A percentile compares a stretch with the other conserved stretches of the same genome.
Evolutionary conservation across 1,284 basidiomycete genomes (phyloP).

Genomic region (Ceratobasidium papillatum): DNA sequence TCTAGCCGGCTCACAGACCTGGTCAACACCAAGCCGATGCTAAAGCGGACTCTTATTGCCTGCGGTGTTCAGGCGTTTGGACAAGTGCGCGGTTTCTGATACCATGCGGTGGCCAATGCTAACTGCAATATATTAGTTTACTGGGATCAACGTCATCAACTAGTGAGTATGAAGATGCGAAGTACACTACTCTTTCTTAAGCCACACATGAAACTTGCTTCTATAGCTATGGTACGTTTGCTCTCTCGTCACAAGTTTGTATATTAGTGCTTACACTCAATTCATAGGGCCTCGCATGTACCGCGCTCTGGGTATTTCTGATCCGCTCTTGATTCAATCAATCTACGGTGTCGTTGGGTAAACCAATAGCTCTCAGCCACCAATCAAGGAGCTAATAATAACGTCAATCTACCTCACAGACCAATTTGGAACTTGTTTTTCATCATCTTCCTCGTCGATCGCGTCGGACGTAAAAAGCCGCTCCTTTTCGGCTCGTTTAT

Average conservation of each 20-base stretch:
- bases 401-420: background rate
- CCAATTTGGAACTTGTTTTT: constrained; percentile 37
- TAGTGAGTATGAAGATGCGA: background rate
- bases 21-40: constrained; percentile 36
- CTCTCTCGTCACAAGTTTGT: background rate
- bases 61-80: constrained; percentile 35
- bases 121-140: background rate
- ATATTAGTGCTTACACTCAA: background rate
- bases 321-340: constrained; percentile 29
- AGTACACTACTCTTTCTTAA: background rate
- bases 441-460: constrained; percentile 35
- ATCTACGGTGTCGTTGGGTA: constrained; percentile 36
- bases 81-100: background rate
- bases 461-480: constrained; percentile 28
- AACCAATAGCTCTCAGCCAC: background rate
- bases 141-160: constrained; percentile 36
- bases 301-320: constrained; percentile 24
- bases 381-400: background rate
- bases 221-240: constrained; percentile 16
- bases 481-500: constrained; percentile 32
- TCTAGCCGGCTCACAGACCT: constrained; percentile 15
- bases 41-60: constrained; percentile 31
- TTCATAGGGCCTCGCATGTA: constrained; percentile 31
- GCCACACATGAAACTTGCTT: background rate
- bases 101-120: background rate